Conservation (phyloP, 2,329 filamentous ascomycete genomes). For the Trichoderma guizhouense region DNA sequence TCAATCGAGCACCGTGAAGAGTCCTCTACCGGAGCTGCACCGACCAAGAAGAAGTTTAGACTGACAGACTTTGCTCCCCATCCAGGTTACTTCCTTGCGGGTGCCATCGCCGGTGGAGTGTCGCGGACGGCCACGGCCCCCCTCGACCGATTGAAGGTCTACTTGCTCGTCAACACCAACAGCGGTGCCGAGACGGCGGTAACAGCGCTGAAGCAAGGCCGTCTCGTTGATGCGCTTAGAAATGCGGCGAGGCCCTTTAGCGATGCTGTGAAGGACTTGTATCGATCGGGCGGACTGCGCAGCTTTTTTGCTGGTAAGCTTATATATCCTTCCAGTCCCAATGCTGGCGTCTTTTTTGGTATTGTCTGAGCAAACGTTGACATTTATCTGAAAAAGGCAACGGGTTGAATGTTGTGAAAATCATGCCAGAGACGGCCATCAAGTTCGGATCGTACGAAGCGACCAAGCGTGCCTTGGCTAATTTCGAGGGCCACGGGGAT, state of each 20-base stretch:
- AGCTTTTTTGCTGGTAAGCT: conserved; percentile 86
- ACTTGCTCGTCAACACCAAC: conserved; percentile 85
- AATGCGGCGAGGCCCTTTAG: conserved; percentile 67
- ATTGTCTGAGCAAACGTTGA: neutral
- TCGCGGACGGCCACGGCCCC: conserved; percentile 94
- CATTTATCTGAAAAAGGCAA: conserved; percentile 61
- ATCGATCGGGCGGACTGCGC: conserved; percentile 78
- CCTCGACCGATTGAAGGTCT: conserved; percentile 95
- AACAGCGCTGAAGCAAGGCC: conserved; percentile 66
- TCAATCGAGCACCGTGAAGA: conserved; percentile 29
- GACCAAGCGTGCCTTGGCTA: conserved; percentile 81
- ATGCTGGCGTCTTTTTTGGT: neutral
- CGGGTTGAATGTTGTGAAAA: conserved; percentile 92
- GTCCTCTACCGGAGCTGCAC: conserved; percentile 34
- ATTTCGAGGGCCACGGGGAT: conserved; percentile 83
- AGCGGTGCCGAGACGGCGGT: conserved; percentile 51
- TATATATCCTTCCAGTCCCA: neutral
- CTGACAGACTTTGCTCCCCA: conserved; percentile 71
- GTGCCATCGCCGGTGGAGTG: conserved; percentile 89
- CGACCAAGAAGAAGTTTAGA: conserved; percentile 44
- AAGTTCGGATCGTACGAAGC: conserved; percentile 98
- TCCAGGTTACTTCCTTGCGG: conserved; percentile 97
- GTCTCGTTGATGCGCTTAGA: conserved; percentile 60
- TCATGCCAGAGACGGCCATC: conserved; percentile 98
- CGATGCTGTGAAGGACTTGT: conserved; percentile 73